Evolutionary conservation across 176 grass and related monocot genomes (phyloP).

Genomic region (bread wheat (Triticum aestivum)): DNA sequence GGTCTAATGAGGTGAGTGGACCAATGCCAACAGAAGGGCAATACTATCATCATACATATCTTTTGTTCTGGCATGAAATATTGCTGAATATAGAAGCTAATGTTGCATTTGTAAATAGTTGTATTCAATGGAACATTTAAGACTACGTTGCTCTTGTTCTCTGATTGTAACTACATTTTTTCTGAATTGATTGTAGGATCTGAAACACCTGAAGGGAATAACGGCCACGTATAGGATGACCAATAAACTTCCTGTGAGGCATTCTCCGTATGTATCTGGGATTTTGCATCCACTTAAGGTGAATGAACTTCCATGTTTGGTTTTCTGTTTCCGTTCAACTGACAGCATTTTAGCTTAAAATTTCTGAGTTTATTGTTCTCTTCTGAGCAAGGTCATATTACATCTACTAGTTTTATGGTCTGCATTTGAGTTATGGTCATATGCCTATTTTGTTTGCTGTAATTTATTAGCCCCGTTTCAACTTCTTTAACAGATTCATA

Average conservation of each 20-base stretch:
- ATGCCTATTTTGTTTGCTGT: not conserved
- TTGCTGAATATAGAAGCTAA: not conserved
- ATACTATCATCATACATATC: not conserved
- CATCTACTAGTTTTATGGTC: not conserved
- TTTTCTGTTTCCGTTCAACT: not conserved
- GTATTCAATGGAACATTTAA: not conserved
- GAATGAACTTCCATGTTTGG: constrained; percentile 36
- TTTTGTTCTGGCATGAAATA: not conserved
- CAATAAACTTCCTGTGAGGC: constrained; percentile 93
- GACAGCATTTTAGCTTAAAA: no score
- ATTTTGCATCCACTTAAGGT: constrained; percentile 95
- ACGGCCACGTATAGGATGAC: constrained; percentile 96
- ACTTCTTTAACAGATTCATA: not conserved
- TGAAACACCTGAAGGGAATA: constrained; percentile 95
- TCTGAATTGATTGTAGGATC: constrained; percentile 51
- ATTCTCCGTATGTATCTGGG: constrained; percentile 88
- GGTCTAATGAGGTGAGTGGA: constrained; percentile 78
- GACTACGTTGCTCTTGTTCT: not conserved
- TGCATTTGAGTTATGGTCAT: not conserved
- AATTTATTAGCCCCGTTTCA: not conserved
- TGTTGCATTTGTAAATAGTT: not conserved
- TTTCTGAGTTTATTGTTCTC: not conserved
- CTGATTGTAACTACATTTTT: constrained; percentile 9
- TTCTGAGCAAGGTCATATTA: not conserved
- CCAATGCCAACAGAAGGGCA: not conserved